A percentile compares a stretch with the other conserved stretches of the same genome.
Evolutionary conservation across 2,329 filamentous ascomycete genomes (phyloP).

Genomic region (Biscogniauxia mediterranea): DNA sequence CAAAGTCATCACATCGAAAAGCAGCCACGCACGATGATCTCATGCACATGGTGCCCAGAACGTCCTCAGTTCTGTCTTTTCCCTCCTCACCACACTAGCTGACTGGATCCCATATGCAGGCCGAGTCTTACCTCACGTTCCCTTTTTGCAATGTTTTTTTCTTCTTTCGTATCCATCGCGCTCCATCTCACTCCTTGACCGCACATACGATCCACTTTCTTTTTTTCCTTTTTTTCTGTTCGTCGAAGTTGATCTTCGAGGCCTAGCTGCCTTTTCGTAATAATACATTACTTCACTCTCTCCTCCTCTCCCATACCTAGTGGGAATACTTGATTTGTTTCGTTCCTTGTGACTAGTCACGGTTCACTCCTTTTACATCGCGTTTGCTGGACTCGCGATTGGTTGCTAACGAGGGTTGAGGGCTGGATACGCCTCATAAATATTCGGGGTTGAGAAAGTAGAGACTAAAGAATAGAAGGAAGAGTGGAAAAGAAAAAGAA

Average conservation of each 20-base stretch:
- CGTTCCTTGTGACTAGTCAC: not conserved
- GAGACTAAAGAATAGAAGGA: not conserved
- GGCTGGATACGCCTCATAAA: not conserved
- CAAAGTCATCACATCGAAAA: conserved; percentile 8
- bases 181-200: conserved; percentile 13
- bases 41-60: conserved; percentile 3
- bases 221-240: conserved; percentile 25
- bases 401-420: not conserved
- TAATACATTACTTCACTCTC: conserved; percentile 9
- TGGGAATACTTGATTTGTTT: conserved; percentile 6
- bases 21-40: conserved; percentile 9
- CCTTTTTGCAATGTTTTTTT: not conserved
- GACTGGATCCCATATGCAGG: not conserved
- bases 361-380: conserved; percentile 3
- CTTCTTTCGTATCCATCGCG: conserved; percentile 4
- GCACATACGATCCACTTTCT: conserved; percentile 1
- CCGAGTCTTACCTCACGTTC: conserved; percentile 2
- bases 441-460: not conserved
- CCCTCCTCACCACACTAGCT: not conserved
- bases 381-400: conserved; percentile 1
- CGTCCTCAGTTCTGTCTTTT: not conserved
- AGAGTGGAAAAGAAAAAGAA: conserved; percentile 1
- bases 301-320: not conserved
- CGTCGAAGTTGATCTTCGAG: conserved; percentile 33
- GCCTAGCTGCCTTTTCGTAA: conserved; percentile 25